These are phyloP conservation scores for Pascua sp. DNA, from an alignment of 1,284 basidiomycete species.

Conservation along the genomic window DNA sequence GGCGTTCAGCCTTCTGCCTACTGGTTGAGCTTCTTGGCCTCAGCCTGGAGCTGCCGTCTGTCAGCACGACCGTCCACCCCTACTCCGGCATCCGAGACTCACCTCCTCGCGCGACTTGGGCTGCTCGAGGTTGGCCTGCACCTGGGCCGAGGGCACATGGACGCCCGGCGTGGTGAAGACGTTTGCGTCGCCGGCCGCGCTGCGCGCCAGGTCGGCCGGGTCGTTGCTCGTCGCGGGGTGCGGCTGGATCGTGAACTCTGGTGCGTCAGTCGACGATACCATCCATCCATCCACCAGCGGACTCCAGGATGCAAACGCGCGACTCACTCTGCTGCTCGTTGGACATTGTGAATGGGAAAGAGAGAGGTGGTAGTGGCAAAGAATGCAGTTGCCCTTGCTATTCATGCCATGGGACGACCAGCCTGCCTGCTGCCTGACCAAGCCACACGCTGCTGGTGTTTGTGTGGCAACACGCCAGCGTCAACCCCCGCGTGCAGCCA, in stretches of 20 bases:
- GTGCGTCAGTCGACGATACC: no score
- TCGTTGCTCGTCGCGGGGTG: conserved; percentile 51
- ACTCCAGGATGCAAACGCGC: no score
- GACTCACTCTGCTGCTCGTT: no score
- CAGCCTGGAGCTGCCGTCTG: conserved; percentile 9
- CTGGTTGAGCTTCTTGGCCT: conserved; percentile 19
- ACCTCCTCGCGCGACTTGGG: conserved; percentile 50
- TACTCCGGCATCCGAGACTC: conserved; percentile 15
- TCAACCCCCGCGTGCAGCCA: no score
- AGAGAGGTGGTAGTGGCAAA: no score
- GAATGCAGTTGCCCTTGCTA: no score
- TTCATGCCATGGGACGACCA: no score
- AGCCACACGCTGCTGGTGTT: no score
- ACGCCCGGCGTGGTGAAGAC: conserved; percentile 42
- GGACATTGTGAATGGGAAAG: no score
- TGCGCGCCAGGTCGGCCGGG: conserved; percentile 42
- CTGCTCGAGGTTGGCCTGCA: conserved; percentile 44
- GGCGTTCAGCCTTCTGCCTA: neutral
- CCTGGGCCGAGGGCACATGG: conserved; percentile 33
- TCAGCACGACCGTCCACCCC: neutral
- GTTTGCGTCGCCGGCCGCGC: conserved; percentile 35
- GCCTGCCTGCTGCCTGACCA: no score
- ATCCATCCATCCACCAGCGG: no score
- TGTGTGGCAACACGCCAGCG: no score
- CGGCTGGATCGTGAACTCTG: conserved; percentile 50